These are phyloP conservation scores for Penicillium tannophilum DNA, from an alignment of 495 filamentous ascomycete species.

Conservation along the genomic window DNA sequence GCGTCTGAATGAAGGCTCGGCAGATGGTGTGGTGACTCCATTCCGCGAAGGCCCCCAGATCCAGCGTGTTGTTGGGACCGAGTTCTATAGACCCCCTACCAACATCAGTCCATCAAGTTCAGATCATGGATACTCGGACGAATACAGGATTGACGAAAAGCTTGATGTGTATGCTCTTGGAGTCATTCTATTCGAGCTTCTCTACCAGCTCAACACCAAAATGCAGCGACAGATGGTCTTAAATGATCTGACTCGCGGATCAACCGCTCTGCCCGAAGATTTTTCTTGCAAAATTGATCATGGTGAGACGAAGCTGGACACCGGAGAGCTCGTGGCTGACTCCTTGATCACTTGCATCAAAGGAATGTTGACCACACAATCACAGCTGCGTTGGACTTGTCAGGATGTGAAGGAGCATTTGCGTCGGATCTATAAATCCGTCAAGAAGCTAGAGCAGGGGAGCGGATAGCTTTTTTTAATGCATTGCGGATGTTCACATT, in stretches of 20 bases:
- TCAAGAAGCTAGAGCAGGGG: constrained; percentile 16
- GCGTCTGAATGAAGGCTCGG: constrained; percentile 32
- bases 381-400: constrained; percentile 44
- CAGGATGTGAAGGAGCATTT: constrained; percentile 34
- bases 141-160: constrained; percentile 51
- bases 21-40: constrained; percentile 20
- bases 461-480: neutral
- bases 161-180: constrained; percentile 57
- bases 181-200: constrained; percentile 54
- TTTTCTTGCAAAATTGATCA: constrained; percentile 43
- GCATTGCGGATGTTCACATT: constrained; percentile 7
- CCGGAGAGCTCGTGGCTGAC: constrained; percentile 37
- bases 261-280: constrained; percentile 35
- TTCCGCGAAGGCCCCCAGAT: constrained; percentile 25
- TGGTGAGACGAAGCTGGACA: constrained; percentile 30
- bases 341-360: constrained; percentile 43
- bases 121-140: constrained; percentile 15
- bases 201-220: constrained; percentile 52
- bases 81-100: constrained; percentile 49
- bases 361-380: constrained; percentile 49
- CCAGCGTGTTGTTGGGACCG: constrained; percentile 46
- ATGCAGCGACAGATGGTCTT: constrained; percentile 58
- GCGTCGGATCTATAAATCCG: constrained; percentile 24
- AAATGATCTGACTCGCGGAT: constrained; percentile 41
- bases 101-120: constrained; percentile 8